Conservation (phyloP, 2,329 filamentous ascomycete genomes). For the Ampelomyces quisqualis region DNA sequence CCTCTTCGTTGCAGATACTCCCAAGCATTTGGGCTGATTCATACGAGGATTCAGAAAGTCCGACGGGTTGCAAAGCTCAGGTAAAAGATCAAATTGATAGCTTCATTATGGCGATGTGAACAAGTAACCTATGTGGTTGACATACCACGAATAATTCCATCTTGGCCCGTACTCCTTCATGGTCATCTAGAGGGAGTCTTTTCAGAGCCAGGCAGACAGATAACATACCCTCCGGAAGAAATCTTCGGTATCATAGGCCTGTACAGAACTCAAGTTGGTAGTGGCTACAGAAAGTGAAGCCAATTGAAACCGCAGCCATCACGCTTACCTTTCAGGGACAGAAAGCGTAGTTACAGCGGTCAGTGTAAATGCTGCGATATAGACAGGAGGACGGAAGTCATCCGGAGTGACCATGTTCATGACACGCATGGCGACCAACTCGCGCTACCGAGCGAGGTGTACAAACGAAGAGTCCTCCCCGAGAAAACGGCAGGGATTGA, state of each 20-base stretch:
- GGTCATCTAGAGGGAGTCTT: conserved; percentile 7
- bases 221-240: no score
- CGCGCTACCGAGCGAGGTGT: background rate
- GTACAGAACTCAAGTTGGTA: conserved; percentile 30
- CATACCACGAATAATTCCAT: conserved; percentile 33
- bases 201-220: no score
- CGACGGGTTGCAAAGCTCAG: conserved; percentile 25
- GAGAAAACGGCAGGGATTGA: background rate
- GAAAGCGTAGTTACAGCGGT: conserved; percentile 25
- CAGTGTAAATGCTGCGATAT: conserved; percentile 24
- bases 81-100: conserved; percentile 31
- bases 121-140: conserved; percentile 31
- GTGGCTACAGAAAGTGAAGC: conserved; percentile 17
- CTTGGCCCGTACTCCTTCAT: conserved; percentile 1
- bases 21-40: no score
- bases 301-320: background rate
- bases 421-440: conserved; percentile 9
- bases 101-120: conserved; percentile 27
- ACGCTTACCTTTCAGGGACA: conserved; percentile 15
- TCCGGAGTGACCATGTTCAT: conserved; percentile 21
- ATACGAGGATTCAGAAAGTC: conserved; percentile 21
- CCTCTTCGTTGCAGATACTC: conserved; percentile 5
- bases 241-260: no score
- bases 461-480: background rate
- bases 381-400: conserved; percentile 20